These are phyloP conservation scores for Wickerhamomyces bisporus DNA, from an alignment of 805 yeast genomes.

Conservation along the genomic window DNA sequence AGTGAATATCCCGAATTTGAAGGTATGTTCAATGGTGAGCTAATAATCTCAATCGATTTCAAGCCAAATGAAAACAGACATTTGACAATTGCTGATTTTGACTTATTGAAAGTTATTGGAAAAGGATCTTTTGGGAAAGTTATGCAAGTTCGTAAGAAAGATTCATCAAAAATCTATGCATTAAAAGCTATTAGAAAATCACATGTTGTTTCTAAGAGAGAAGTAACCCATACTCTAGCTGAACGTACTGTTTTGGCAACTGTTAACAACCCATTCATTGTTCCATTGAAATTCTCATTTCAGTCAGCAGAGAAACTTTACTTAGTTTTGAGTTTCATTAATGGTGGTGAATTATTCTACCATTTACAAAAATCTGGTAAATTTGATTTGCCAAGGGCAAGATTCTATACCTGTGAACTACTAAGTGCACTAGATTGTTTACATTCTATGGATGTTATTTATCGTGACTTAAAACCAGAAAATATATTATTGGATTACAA, in stretches of 20 bases:
- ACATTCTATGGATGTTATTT: conserved; percentile 88
- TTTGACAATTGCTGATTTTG: conserved; percentile 86
- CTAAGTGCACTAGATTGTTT: conserved; percentile 88
- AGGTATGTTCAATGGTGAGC: conserved; percentile 35
- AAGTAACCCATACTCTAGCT: conserved; percentile 93
- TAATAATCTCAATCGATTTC: conserved; percentile 63
- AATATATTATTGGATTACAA: conserved; percentile 91
- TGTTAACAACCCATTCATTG: conserved; percentile 91
- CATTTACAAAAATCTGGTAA: conserved; percentile 89
- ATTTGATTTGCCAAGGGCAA: conserved; percentile 81
- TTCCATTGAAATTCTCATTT: conserved; percentile 92
- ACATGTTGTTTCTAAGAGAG: conserved; percentile 89
- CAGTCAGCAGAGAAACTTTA: conserved; percentile 96
- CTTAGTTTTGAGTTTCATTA: conserved; percentile 84
- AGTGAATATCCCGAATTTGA: conserved; percentile 23
- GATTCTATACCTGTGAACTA: conserved; percentile 92
- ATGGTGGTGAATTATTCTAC: conserved; percentile 95
- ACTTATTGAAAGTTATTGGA: conserved; percentile 89
- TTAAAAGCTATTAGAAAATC: conserved; percentile 90
- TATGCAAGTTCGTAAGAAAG: conserved; percentile 96
- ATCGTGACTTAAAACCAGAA: conserved; percentile 94
- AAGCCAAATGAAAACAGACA: conserved; percentile 63
- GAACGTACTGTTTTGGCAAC: conserved; percentile 93
- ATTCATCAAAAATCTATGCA: conserved; percentile 92
- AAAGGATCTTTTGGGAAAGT: conserved; percentile 98